phyloP scores from a whole-genome alignment of 345 rosid genomes.

The Citrus sp. region DNA sequence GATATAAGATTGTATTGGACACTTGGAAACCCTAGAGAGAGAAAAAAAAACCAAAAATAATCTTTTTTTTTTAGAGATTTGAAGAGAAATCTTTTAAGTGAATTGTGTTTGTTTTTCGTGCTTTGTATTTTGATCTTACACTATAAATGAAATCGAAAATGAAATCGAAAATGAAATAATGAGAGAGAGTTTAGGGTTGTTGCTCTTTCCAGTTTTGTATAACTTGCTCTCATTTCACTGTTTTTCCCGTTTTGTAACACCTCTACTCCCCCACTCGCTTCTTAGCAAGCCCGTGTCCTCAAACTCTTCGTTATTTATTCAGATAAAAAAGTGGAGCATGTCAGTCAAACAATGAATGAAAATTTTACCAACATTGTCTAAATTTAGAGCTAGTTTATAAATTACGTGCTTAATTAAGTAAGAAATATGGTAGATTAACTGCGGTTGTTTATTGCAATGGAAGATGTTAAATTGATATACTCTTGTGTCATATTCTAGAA shows the following conservation, averaged over 20 bases:
- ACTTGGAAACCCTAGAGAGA: constrained; percentile 36
- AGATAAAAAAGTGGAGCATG: no score
- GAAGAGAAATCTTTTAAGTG: constrained; percentile 7
- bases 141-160: constrained; percentile 31
- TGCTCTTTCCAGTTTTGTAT: constrained; percentile 41
- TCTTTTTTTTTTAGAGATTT: neutral
- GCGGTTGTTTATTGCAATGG: no score
- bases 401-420: no score
- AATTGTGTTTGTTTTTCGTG: neutral
- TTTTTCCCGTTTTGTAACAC: neutral
- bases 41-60: neutral
- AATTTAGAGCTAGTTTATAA: no score
- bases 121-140: constrained; percentile 17
- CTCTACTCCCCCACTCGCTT: constrained; percentile 8
- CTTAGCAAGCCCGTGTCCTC: constrained; percentile 20
- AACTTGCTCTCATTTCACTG: constrained; percentile 5
- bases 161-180: constrained; percentile 1
- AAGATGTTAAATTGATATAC: no score
- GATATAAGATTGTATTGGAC: constrained; percentile 7
- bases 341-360: no score
- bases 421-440: no score
- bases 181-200: constrained; percentile 40
- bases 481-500: no score
- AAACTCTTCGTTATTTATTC: neutral
- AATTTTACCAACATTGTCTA: no score